Evolutionary conservation across 768 basidiomycete genomes (phyloP).

Genomic region (Kwoniella botswanensis): DNA sequence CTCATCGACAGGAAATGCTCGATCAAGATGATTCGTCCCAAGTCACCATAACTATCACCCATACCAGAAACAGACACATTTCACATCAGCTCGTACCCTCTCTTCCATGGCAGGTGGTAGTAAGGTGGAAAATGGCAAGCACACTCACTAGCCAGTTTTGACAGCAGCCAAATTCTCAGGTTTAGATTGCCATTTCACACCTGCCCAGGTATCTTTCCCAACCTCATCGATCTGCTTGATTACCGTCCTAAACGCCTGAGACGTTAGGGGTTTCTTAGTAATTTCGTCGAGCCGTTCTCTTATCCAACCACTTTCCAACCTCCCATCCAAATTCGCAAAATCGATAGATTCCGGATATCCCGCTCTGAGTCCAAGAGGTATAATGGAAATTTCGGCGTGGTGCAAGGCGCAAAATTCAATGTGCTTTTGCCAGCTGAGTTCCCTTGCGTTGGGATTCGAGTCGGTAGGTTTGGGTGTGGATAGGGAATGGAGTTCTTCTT

Average conservation of each 20-base stretch:
- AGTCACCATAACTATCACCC: constrained; percentile 40
- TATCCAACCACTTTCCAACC: constrained; percentile 33
- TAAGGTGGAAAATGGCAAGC: not conserved
- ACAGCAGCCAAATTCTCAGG: constrained; percentile 22
- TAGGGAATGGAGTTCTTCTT: constrained; percentile 1
- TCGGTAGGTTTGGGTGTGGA: constrained; percentile 16
- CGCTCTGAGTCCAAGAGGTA: constrained; percentile 42
- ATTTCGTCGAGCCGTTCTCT: constrained; percentile 27
- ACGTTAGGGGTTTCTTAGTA: constrained; percentile 31
- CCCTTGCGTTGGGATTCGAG: constrained; percentile 23
- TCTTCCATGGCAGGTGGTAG: not conserved
- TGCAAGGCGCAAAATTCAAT: constrained; percentile 49
- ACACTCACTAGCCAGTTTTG: constrained; percentile 50
- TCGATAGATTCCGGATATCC: constrained; percentile 50
- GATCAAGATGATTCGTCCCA: constrained; percentile 36
- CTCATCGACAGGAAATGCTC: constrained; percentile 33
- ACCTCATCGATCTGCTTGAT: constrained; percentile 21
- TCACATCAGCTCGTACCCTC: not conserved
- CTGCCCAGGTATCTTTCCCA: constrained; percentile 36
- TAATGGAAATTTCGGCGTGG: constrained; percentile 37
- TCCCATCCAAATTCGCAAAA: constrained; percentile 20
- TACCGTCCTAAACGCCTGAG: constrained; percentile 30
- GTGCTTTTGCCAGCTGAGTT: constrained; percentile 30
- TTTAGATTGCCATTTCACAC: constrained; percentile 20
- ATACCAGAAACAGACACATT: not conserved